Evolutionary conservation across 164 flowering plant genomes (phyloP), one percentile per base, ranked within the genome.

Genomic region (Dillenia suffruticosa): DNA sequence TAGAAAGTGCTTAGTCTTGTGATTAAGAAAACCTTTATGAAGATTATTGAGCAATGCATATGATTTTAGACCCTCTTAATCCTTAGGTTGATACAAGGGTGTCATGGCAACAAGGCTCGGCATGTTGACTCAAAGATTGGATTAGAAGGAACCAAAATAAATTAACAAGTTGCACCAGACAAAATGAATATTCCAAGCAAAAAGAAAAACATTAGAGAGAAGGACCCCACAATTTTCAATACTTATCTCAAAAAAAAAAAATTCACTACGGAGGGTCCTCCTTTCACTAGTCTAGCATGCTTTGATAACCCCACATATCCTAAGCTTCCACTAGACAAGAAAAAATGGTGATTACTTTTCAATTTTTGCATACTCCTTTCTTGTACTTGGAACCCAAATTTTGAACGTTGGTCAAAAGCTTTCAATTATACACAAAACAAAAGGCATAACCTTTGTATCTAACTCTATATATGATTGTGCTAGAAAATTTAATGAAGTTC

Each of bases 101-200:
- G 40, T 32, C 40, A 32, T 4, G 6, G 40, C 7, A 32, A 32
- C 40, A 4, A 32, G 40, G 40, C 6, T 32, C 40, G 16, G 53
- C 64, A 26, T 67, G 68, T 65, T 73, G 73, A 64, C 61, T 55
- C 9, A 53, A 54, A 32, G 56, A 70, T 71, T 71, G 80, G 86
- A 80, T 80, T 74, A 80, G 82, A 53, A 72, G 63, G 80, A 82
- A 77, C 63, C 66, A 54, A 44, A 49, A 66, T 57, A 61, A 72
- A 59, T 45, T 52, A 62, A 45, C 59, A 48, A 62, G 49, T 58
- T 67, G 51, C 46, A 68, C 68, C 74, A 72, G 85, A 81, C 79
- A 84, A 62, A 64, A 61, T 86, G 86, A 76, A 79, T 84, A 82
- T 82, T 82, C 86, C 54, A 45, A 50, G 57, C 62, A 32, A 32